Evolutionary conservation across 208 protist genomes (phyloP), one percentile per base, ranked within the genome.

Genomic region (Crithidia thermophila): DNA sequence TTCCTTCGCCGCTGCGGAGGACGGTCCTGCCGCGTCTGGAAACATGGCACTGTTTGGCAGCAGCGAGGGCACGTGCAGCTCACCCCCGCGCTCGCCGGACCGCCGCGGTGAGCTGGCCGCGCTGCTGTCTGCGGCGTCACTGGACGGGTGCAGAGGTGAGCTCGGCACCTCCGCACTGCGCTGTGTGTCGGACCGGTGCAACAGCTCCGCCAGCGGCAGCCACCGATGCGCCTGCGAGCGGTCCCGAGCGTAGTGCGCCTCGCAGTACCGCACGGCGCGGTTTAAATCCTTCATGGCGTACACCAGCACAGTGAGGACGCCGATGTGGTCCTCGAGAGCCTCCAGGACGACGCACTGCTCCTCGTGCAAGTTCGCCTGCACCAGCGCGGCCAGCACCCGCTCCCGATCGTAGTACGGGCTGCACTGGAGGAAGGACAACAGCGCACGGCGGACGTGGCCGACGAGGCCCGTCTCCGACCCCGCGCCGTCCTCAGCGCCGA

Each of bases 201-300:
- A 52, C 27, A 45, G 14, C 18, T 61, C 53, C 14, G 47, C 46
- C 6, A 47, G 21, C 1, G 33, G 36, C 47, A 46, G 16, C 47
- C 43, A 57, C 21, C 21, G 47, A 2, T 61, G 59, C 13, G 40
- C 53, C 20, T 36, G 13, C 10, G 47, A 27, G 11, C 43, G 27
- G 21, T 71, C 71, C 33, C 30, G 47, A 30, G 39, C 33, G 50
- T 79, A 58, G 57, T 64, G 71, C 20, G 70, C 37, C 36, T 71
- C 51, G 57, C 84, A 90, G 68, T 87, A 90, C 4, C 39, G 71
- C 33, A 82, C 70, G 14, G 84, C 84, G 0, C 43, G 61, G 20
- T 42, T 28, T 30, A 85, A 36, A 46, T 87, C 75, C 33, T 81
- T 42, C 27, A 90, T 57, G 10, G 67, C 56, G 61, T 90, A 90